Evolutionary conservation across 208 protist genomes (phyloP).

Genomic region (Acanthamoeba lenticulata): DNA sequence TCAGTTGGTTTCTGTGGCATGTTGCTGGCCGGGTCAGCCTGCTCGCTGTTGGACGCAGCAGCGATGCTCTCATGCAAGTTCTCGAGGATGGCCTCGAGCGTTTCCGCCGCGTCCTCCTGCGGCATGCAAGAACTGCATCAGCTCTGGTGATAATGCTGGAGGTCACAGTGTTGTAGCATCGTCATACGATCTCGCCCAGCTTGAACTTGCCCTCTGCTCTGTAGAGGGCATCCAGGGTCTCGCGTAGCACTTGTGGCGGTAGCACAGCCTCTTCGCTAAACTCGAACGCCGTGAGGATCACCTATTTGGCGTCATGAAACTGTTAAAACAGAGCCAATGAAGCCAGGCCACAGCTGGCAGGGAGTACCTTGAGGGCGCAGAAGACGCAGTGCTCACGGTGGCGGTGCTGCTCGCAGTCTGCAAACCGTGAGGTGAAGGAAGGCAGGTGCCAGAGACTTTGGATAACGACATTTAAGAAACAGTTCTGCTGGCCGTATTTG

Average conservation of each 20-base stretch:
- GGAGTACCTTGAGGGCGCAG: not conserved
- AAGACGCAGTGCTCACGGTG: slow-evolving; percentile 37
- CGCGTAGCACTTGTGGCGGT: not conserved
- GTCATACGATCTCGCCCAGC: not conserved
- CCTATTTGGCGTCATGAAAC: not conserved
- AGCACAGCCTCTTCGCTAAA: slow-evolving; percentile 44
- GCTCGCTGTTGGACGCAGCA: not conserved
- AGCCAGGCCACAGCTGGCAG: not conserved
- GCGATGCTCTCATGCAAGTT: not conserved
- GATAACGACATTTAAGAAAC: slow-evolving; percentile 7
- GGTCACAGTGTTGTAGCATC: not conserved
- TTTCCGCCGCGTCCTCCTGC: slow-evolving; percentile 45
- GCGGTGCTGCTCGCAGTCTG: not conserved
- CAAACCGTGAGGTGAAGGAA: not conserved
- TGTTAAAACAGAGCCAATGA: too few species aligned
- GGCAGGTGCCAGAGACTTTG: slow-evolving; percentile 30
- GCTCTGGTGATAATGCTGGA: not conserved
- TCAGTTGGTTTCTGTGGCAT: not conserved
- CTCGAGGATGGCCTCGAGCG: not conserved
- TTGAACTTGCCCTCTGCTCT: slow-evolving; percentile 15
- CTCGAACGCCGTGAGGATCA: not conserved
- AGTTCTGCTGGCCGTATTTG: not conserved
- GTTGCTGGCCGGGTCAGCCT: not conserved
- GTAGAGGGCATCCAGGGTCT: not conserved
- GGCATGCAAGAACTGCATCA: not conserved